A percentile compares a stretch with the other conserved stretches of the same genome.
Evolutionary conservation across 805 yeast species (phyloP).

Genomic region (Wickerhamiella australiensis): DNA sequence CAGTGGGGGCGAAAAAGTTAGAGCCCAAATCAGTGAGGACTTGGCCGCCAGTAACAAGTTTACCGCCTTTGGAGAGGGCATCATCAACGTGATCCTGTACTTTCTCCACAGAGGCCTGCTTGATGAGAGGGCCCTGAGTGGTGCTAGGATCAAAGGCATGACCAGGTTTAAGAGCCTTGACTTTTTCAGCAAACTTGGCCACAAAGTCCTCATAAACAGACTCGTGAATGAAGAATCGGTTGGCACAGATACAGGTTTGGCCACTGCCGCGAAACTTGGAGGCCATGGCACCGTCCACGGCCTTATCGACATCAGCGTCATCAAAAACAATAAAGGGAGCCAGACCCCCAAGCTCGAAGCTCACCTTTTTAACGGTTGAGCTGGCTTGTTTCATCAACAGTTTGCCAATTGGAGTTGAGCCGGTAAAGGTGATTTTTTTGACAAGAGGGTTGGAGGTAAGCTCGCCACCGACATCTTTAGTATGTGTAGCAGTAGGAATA

Average conservation of each 20-base stretch:
- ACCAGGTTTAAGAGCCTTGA: conserved; percentile 43
- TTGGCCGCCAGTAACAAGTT: conserved; percentile 49
- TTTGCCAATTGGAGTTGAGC: conserved; percentile 65
- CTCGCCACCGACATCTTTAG: conserved; percentile 39
- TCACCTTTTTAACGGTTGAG: conserved; percentile 53
- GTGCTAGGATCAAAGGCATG: conserved; percentile 45
- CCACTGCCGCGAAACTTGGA: conserved; percentile 67
- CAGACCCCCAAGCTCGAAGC: conserved; percentile 71
- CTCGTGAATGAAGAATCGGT: conserved; percentile 55
- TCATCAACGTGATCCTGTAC: conserved; percentile 52
- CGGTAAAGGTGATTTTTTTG: conserved; percentile 63
- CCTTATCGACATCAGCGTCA: conserved; percentile 56
- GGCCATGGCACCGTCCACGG: conserved; percentile 52
- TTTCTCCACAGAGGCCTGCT: conserved; percentile 47
- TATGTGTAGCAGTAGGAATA: conserved; percentile 33
- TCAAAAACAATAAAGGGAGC: conserved; percentile 68
- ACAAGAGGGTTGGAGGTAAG: conserved; percentile 46
- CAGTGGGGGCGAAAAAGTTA: conserved; percentile 55
- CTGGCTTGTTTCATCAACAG: conserved; percentile 48
- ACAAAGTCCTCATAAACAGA: conserved; percentile 53
- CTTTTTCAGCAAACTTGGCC: conserved; percentile 36
- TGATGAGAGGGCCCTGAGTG: conserved; percentile 70
- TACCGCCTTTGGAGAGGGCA: conserved; percentile 57
- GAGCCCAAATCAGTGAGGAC: conserved; percentile 45
- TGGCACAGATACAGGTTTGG: conserved; percentile 74